Evolutionary conservation across 495 filamentous ascomycete species (phyloP), one percentile per base, ranked within the genome.

Genomic region (Hypoxylon rickii): DNA sequence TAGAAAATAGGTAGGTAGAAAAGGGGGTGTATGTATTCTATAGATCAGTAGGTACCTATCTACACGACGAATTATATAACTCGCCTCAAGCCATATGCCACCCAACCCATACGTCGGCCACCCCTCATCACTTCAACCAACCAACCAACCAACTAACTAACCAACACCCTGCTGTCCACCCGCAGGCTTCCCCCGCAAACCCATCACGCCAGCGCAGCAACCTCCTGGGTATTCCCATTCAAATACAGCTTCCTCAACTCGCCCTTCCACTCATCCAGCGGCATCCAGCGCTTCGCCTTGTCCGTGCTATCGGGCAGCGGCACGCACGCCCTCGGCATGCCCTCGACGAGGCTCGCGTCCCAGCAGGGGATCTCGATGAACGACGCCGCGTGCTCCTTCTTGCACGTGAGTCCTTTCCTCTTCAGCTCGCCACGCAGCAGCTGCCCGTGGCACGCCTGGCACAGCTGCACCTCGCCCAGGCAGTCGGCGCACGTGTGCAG

Each of bases 191-290:
- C n/a, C n/a, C n/a, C n/a, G n/a, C n/a, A n/a, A n/a, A n/a, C n/a
- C n/a, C n/a, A n/a, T n/a, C n/a, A n/a, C n/a, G n/a, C n/a, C n/a
- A n/a, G n/a, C n/a, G n/a, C n/a, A n/a, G n/a, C n/a, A n/a, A n/a
- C n/a, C n/a, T n/a, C n/a, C n/a, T n/a, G n/a, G n/a, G n/a, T n/a
- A n/a, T 47, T 46, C 6, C 29, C 56, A 20, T 55, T 18, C 15
- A 67, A 8, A 42, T 67, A 67, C 22, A 61, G 38, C 41, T 42
- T 63, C 42, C 40, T 57, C 51, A 74, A 53, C 7, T 58, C 66
- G 7, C 43, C 54, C 40, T 71, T 72, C 74, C 72, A 78, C 39
- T 75, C 67, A 3, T 69, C 67, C 7, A 74, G 37, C 26, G 70
- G 29, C 6, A 78, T 63, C 43, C 68, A 64, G 8, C 67, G 62